phyloP scores from a whole-genome alignment of 1,139 yeast genomes.

The Kazachstania sp. region DNA sequence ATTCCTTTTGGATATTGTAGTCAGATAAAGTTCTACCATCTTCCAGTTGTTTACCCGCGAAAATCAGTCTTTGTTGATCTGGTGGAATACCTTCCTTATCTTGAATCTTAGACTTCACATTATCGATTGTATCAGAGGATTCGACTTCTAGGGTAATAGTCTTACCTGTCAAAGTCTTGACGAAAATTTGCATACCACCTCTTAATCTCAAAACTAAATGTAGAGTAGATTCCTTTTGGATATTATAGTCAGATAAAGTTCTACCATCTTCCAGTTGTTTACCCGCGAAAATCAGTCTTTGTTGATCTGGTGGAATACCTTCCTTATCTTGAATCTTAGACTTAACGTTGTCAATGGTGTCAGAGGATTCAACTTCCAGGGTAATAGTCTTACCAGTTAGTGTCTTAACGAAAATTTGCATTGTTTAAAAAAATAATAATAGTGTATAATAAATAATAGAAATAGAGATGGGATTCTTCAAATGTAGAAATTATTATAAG shows the following conservation, averaged over 20 bases:
- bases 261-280: slow-evolving; percentile 76
- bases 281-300: slow-evolving; percentile 97
- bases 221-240: slow-evolving; percentile 56
- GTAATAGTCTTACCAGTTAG: slow-evolving; percentile 69
- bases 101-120: slow-evolving; percentile 95
- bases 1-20: slow-evolving; percentile 61
- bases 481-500: too few species aligned
- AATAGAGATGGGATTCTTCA: neutral
- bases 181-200: slow-evolving; percentile 62
- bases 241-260: slow-evolving; percentile 59
- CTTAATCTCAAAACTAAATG: slow-evolving; percentile 50
- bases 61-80: slow-evolving; percentile 95
- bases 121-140: slow-evolving; percentile 65
- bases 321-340: slow-evolving; percentile 98
- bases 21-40: slow-evolving; percentile 61
- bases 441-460: neutral
- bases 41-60: slow-evolving; percentile 92
- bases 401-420: slow-evolving; percentile 52
- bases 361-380: slow-evolving; percentile 60
- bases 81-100: slow-evolving; percentile 99
- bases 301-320: slow-evolving; percentile 98
- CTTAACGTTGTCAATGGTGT: slow-evolving; percentile 84
- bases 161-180: slow-evolving; percentile 59
- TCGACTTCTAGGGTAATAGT: slow-evolving; percentile 64
- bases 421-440: slow-evolving; percentile 4